Conservation (phyloP, 352 stramenopile genomes). For the Pythium aphanidermatum region DNA sequence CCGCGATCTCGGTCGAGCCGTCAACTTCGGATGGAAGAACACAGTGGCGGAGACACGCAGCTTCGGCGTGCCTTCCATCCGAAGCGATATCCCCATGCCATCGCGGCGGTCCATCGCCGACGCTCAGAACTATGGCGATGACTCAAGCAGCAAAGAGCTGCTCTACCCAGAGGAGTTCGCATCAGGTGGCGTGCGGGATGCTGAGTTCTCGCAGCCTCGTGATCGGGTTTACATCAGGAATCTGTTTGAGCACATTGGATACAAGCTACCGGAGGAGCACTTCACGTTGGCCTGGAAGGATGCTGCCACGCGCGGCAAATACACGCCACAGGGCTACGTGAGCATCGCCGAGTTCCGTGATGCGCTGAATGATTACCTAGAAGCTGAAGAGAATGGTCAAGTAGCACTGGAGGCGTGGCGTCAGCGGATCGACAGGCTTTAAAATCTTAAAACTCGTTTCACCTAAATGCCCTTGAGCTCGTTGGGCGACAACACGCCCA, state of each 20-base stretch:
- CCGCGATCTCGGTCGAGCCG: constrained; percentile 67
- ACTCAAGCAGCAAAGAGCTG: constrained; percentile 70
- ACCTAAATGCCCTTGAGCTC: constrained; percentile 19
- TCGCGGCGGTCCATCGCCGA: constrained; percentile 77
- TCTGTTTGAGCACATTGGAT: constrained; percentile 71
- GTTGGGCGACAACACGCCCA: constrained; percentile 29
- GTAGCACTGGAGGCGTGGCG: constrained; percentile 44
- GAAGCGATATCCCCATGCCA: constrained; percentile 75
- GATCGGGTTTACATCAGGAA: constrained; percentile 47
- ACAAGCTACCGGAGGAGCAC: constrained; percentile 43
- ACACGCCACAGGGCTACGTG: constrained; percentile 33
- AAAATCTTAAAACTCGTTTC: constrained; percentile 3
- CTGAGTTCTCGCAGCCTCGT: constrained; percentile 72
- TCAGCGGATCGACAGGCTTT: constrained; percentile 22
- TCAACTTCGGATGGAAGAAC: constrained; percentile 86
- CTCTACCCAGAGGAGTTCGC: constrained; percentile 84
- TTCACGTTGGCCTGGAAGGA: constrained; percentile 74
- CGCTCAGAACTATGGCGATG: constrained; percentile 89
- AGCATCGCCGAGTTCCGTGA: constrained; percentile 73
- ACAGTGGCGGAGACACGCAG: constrained; percentile 41
- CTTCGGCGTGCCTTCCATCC: constrained; percentile 85
- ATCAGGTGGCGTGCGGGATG: constrained; percentile 70
- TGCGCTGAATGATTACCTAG: constrained; percentile 63
- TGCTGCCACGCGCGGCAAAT: constrained; percentile 31
- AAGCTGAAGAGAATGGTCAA: constrained; percentile 38